Evolutionary conservation across 352 stramenopile genomes (phyloP).

Genomic region (Globisporangium lucens): DNA sequence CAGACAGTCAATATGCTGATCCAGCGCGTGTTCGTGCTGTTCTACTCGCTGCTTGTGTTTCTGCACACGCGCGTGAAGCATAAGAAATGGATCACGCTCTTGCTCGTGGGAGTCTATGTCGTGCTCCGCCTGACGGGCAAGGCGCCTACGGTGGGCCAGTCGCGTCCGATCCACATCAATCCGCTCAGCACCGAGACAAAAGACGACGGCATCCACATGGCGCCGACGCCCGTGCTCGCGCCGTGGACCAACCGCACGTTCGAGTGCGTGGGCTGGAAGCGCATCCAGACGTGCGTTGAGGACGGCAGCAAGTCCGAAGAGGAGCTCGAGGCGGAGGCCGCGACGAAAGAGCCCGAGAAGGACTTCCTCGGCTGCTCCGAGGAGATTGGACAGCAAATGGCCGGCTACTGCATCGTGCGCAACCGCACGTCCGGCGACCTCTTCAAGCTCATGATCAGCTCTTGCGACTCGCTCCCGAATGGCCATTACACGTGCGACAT

Average conservation of each 20-base stretch:
- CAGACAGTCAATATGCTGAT: conserved; percentile 41
- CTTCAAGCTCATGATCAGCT: conserved; percentile 80
- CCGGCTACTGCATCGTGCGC: conserved; percentile 79
- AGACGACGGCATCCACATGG: conserved; percentile 57
- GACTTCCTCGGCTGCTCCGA: conserved; percentile 72
- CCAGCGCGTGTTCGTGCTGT: conserved; percentile 63
- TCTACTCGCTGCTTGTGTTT: conserved; percentile 60
- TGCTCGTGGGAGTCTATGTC: conserved; percentile 52
- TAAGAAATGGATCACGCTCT: conserved; percentile 64
- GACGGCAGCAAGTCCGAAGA: conserved; percentile 37
- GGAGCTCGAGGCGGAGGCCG: conserved; percentile 16
- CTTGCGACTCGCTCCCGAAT: conserved; percentile 65
- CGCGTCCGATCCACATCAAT: conserved; percentile 72
- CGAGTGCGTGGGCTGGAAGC: conserved; percentile 85
- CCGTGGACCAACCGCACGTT: conserved; percentile 79
- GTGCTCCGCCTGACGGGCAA: conserved; percentile 52
- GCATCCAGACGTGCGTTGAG: conserved; percentile 65
- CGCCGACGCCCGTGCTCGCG: conserved; percentile 45
- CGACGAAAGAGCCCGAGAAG: conserved; percentile 52
- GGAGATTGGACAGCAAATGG: conserved; percentile 66
- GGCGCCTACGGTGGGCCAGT: conserved; percentile 46
- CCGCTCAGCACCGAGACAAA: conserved; percentile 66
- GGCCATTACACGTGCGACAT: conserved; percentile 79
- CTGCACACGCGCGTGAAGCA: conserved; percentile 59
- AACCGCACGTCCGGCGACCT: conserved; percentile 80